These are phyloP conservation scores for Neurospora sp. DNA, from an alignment of 495 filamentous ascomycete genomes.

Conservation along the genomic window DNA sequence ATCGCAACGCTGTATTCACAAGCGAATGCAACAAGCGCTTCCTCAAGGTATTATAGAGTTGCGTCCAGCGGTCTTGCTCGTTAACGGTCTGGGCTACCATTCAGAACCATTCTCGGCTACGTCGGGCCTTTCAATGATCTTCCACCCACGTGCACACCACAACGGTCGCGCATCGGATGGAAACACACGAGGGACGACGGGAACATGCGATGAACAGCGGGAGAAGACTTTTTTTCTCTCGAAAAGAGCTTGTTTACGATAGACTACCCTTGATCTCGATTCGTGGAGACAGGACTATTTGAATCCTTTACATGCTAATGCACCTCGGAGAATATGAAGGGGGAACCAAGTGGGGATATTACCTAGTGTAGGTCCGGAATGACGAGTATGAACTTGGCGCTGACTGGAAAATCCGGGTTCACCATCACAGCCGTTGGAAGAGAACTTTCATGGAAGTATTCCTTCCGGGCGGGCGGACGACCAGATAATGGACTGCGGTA, in stretches of 20 bases:
- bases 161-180: background rate
- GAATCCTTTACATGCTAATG: background rate
- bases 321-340: background rate
- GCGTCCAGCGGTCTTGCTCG: background rate
- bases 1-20: background rate
- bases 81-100: background rate
- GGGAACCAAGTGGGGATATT: background rate
- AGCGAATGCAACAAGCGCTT: background rate
- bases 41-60: background rate
- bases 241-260: background rate
- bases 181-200: background rate
- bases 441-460: background rate
- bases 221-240: background rate
- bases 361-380: background rate
- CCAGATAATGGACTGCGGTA: background rate
- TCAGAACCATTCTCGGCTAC: background rate
- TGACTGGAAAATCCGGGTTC: background rate
- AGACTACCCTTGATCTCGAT: background rate
- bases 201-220: background rate
- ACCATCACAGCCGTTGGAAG: background rate
- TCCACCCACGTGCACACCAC: background rate
- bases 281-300: background rate
- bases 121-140: background rate
- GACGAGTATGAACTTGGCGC: background rate
- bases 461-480: background rate